Evolutionary conservation across 306 rosid species (phyloP).

Genomic region (Castanospermum australe): DNA sequence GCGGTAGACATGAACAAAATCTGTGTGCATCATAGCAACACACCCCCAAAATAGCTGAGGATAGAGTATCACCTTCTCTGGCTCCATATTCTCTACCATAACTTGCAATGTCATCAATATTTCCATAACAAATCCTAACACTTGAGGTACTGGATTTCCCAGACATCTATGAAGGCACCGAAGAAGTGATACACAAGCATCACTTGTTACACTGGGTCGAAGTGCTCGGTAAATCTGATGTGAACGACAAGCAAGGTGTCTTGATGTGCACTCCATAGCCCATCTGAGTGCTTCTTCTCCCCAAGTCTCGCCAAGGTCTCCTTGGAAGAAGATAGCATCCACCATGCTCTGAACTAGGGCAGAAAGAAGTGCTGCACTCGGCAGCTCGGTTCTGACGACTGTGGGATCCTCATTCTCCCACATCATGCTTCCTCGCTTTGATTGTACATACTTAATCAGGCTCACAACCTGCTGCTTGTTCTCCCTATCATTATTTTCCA

Average conservation of each 20-base stretch:
- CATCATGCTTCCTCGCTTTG: constrained; percentile 99
- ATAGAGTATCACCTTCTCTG: constrained; percentile 97
- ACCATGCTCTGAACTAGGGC: constrained; percentile 99
- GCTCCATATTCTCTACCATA: constrained; percentile 99
- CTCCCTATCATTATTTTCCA: constrained; percentile 95
- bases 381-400: constrained; percentile 91
- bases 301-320: constrained; percentile 99
- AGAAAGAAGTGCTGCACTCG: constrained; percentile 98
- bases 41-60: constrained; percentile 99
- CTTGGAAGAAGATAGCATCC: constrained; percentile 99
- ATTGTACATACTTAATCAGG: constrained; percentile 96
- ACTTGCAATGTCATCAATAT: constrained; percentile 94
- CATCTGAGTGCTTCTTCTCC: constrained; percentile 96
- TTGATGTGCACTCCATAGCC: constrained; percentile 99
- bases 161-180: constrained; percentile 97
- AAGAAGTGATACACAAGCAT: constrained; percentile 91
- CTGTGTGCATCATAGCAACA: constrained; percentile 99
- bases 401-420: constrained; percentile 99
- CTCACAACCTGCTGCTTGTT: constrained; percentile 99
- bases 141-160: constrained; percentile 94
- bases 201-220: constrained; percentile 95
- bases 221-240: constrained; percentile 98
- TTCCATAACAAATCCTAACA: constrained; percentile 95
- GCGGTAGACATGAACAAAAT: constrained; percentile 96
- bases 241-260: constrained; percentile 97